These are phyloP conservation scores for Pseudocercospora fuligena DNA, from an alignment of 2,329 filamentous ascomycete species.

Conservation along the genomic window DNA sequence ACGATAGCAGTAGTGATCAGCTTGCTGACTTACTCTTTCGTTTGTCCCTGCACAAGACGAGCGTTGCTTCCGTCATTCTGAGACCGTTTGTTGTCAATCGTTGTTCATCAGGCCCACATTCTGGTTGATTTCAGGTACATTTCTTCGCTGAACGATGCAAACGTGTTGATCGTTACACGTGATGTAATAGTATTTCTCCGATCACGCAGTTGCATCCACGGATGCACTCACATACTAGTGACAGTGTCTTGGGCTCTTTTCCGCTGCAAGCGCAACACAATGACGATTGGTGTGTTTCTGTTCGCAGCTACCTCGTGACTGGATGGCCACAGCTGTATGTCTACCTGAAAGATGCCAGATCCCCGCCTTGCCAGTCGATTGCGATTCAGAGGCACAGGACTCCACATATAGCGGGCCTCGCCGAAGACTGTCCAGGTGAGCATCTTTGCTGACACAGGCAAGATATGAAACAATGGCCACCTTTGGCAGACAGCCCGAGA, in stretches of 20 bases:
- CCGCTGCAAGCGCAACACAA: conserved; percentile 9
- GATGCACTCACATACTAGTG: background rate
- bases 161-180: conserved; percentile 20
- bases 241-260: background rate
- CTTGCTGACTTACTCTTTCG: conserved; percentile 6
- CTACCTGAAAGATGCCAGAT: conserved; percentile 15
- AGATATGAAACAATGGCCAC: conserved; percentile 1
- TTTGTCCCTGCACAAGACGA: conserved; percentile 5
- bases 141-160: conserved; percentile 14
- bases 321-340: conserved; percentile 5
- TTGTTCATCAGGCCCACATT: conserved; percentile 7
- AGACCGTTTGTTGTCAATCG: conserved; percentile 10
- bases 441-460: background rate
- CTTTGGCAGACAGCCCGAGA: background rate
- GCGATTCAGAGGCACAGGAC: conserved; percentile 10
- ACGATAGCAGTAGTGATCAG: background rate
- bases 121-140: conserved; percentile 17
- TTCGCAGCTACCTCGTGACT: conserved; percentile 14
- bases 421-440: conserved; percentile 3
- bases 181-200: conserved; percentile 7
- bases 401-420: background rate
- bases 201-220: background rate
- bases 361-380: conserved; percentile 6
- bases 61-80: background rate
- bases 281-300: conserved; percentile 5